These are phyloP conservation scores for Ceriops decandra DNA, from an alignment of 345 rosid genomes.

Conservation along the genomic window DNA sequence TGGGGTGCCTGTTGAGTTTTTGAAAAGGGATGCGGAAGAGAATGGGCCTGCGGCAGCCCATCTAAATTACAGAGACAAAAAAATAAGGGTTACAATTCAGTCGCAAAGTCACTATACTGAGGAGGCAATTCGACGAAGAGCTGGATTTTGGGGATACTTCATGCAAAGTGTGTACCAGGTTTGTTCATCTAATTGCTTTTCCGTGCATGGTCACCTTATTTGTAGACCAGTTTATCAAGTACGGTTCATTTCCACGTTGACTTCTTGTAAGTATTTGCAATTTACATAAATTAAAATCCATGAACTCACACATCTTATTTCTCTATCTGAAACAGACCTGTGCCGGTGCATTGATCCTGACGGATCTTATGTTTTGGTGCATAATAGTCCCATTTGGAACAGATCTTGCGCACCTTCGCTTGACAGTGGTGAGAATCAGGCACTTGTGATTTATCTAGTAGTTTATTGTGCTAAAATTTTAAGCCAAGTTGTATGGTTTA, in stretches of 20 bases:
- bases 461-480: background rate
- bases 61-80: slow-evolving; percentile 13
- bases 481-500: too few species aligned
- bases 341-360: slow-evolving; percentile 75
- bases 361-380: slow-evolving; percentile 75
- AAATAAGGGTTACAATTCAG: slow-evolving; percentile 28
- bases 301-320: too few species aligned
- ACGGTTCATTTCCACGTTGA: too few species aligned
- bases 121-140: slow-evolving; percentile 39
- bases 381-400: slow-evolving; percentile 67
- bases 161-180: slow-evolving; percentile 80
- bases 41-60: background rate
- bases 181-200: background rate
- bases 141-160: slow-evolving; percentile 71
- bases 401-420: slow-evolving; percentile 42
- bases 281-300: too few species aligned
- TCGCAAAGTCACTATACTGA: slow-evolving; percentile 39
- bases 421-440: slow-evolving; percentile 49
- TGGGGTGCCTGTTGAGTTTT: slow-evolving; percentile 20
- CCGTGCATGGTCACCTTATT: too few species aligned
- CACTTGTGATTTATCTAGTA: background rate
- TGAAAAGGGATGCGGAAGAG: slow-evolving; percentile 31
- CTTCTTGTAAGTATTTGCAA: too few species aligned
- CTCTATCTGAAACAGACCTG: slow-evolving; percentile 39
- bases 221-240: too few species aligned